Conservation (phyloP, 2,329 filamentous ascomycete species). For the Coniosporium tulheliwenetii region DNA sequence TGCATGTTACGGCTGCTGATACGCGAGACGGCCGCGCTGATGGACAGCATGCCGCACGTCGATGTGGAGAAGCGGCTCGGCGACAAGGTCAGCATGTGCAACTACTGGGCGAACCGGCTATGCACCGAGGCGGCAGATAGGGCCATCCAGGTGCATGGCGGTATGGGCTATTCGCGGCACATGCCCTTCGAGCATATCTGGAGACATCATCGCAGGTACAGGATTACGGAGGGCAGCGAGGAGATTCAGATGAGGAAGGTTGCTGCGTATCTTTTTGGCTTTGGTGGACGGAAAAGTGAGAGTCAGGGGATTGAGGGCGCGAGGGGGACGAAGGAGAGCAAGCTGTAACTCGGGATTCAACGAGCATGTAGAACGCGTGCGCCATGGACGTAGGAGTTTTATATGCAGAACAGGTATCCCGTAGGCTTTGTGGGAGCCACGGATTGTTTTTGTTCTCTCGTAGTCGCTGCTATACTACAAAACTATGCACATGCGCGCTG, state of each 20-base stretch:
- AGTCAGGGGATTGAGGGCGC: slow-evolving; percentile 5
- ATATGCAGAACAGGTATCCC: not conserved
- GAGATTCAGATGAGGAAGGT: slow-evolving; percentile 54
- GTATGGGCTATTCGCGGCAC: slow-evolving; percentile 42
- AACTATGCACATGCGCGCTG: too few species aligned
- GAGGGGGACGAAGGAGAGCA: not conserved
- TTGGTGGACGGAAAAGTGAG: slow-evolving; percentile 28
- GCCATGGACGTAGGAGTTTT: not conserved
- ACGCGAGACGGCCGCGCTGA: slow-evolving; percentile 43
- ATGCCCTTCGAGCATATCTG: slow-evolving; percentile 50
- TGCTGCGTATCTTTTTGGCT: slow-evolving; percentile 42
- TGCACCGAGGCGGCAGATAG: slow-evolving; percentile 45
- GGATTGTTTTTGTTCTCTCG: too few species aligned
- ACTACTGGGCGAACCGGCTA: slow-evolving; percentile 47
- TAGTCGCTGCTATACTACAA: too few species aligned
- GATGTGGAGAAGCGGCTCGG: slow-evolving; percentile 43
- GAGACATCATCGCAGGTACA: slow-evolving; percentile 45
- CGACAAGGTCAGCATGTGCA: slow-evolving; percentile 50
- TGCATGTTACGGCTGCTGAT: slow-evolving; percentile 48
- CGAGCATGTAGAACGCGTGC: not conserved
- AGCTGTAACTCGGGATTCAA: not conserved
- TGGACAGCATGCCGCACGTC: slow-evolving; percentile 39
- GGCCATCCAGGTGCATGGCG: slow-evolving; percentile 47
- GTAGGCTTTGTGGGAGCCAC: too few species aligned
- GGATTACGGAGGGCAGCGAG: slow-evolving; percentile 49